phyloP scores from a whole-genome alignment of 2,329 filamentous ascomycete genomes.

The Cercospora janseana region DNA sequence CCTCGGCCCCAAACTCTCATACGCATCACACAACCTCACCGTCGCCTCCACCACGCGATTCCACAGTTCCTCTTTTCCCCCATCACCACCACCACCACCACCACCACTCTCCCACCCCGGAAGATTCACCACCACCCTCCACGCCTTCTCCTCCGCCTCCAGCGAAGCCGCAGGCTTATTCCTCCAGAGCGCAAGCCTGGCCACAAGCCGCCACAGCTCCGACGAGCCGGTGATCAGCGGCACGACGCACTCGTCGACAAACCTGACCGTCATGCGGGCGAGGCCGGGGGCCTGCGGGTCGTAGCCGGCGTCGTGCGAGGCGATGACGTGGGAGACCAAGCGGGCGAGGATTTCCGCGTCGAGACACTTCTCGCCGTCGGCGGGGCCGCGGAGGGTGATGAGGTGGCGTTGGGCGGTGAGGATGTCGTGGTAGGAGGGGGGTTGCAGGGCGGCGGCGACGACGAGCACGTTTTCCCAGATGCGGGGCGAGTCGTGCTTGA shows the following conservation, averaged over 20 bases:
- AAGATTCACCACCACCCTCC: slow-evolving; percentile 67
- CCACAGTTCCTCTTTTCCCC: slow-evolving; percentile 66
- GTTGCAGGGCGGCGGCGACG: slow-evolving; percentile 72
- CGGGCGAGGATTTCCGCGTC: slow-evolving; percentile 71
- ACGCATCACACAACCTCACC: slow-evolving; percentile 74
- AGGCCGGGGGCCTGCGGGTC: slow-evolving; percentile 49
- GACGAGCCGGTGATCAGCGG: slow-evolving; percentile 81
- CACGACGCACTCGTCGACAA: slow-evolving; percentile 72
- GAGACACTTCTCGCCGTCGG: slow-evolving; percentile 71
- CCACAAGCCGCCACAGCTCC: slow-evolving; percentile 72
- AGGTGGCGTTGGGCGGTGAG: slow-evolving; percentile 72
- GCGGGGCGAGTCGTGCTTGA: slow-evolving; percentile 82
- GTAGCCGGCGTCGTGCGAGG: slow-evolving; percentile 46
- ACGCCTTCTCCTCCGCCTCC: slow-evolving; percentile 83
- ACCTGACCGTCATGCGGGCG: slow-evolving; percentile 62
- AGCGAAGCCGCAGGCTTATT: slow-evolving; percentile 69
- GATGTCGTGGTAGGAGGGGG: slow-evolving; percentile 72
- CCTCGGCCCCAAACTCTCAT: slow-evolving; percentile 66
- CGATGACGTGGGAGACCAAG: slow-evolving; percentile 69
- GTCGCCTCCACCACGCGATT: slow-evolving; percentile 72
- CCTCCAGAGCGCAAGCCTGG: slow-evolving; percentile 70
- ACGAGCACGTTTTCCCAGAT: slow-evolving; percentile 98
- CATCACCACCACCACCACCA: too few species aligned
- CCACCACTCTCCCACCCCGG: slow-evolving; percentile 55
- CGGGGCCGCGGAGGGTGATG: slow-evolving; percentile 66